These are phyloP conservation scores for Thoreauomyces humboldtii DNA, from an alignment of 192 early-diverging fungal species.

Conservation along the genomic window DNA sequence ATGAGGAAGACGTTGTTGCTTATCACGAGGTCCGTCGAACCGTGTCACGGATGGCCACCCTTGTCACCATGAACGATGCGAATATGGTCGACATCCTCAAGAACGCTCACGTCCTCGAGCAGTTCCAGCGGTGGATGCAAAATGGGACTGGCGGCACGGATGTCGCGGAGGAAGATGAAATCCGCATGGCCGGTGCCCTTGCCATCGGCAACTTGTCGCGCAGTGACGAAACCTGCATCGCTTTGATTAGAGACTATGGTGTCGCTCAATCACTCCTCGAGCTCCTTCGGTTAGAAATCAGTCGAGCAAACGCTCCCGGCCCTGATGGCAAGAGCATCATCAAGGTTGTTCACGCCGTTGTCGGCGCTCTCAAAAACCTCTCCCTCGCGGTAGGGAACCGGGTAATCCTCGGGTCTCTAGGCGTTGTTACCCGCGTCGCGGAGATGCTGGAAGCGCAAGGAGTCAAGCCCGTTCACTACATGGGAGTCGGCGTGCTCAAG, in stretches of 20 bases:
- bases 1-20: slow-evolving; percentile 20
- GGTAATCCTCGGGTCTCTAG: slow-evolving; percentile 35
- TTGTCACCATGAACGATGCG: slow-evolving; percentile 52
- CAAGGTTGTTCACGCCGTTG: slow-evolving; percentile 53
- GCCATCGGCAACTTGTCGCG: slow-evolving; percentile 54
- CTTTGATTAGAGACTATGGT: slow-evolving; percentile 32
- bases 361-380: slow-evolving; percentile 55
- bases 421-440: slow-evolving; percentile 32
- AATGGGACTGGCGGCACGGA: slow-evolving; percentile 26
- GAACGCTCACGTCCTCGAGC: slow-evolving; percentile 23
- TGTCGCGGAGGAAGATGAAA: slow-evolving; percentile 45
- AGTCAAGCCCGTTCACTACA: slow-evolving; percentile 45
- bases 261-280: slow-evolving; percentile 34
- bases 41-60: slow-evolving; percentile 42
- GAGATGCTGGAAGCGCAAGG: slow-evolving; percentile 40
- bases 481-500: slow-evolving; percentile 44
- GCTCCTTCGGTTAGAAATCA: slow-evolving; percentile 35
- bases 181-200: slow-evolving; percentile 52
- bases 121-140: slow-evolving; percentile 45
- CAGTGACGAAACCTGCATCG: slow-evolving; percentile 44
- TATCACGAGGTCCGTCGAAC: slow-evolving; percentile 45
- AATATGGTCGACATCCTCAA: slow-evolving; percentile 49
- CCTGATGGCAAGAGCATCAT: slow-evolving; percentile 37
- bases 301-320: slow-evolving; percentile 21
- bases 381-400: slow-evolving; percentile 42